phyloP scores from a whole-genome alignment of 164 flowering plant genomes.

The Chimonanthus praecox region DNA sequence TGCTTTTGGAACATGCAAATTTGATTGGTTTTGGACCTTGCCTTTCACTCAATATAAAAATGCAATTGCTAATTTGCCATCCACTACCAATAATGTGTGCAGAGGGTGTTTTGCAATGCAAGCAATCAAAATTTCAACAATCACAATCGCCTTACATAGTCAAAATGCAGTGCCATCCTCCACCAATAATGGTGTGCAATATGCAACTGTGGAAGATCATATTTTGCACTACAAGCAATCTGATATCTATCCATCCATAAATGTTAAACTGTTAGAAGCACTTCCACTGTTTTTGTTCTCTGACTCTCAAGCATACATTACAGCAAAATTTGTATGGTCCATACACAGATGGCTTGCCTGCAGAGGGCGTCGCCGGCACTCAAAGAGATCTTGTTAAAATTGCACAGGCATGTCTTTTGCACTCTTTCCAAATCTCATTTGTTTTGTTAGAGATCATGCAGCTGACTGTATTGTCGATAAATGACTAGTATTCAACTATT shows the following conservation, averaged over 20 bases:
- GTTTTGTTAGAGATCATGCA: too few species aligned
- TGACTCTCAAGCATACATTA: not conserved
- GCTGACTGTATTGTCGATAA: too few species aligned
- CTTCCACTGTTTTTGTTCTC: not conserved
- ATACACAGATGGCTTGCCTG: slow-evolving; percentile 42
- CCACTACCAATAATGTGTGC: not conserved
- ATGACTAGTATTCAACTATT: too few species aligned
- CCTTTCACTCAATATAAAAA: not conserved
- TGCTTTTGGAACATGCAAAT: not conserved
- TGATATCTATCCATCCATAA: too few species aligned
- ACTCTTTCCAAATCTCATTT: too few species aligned
- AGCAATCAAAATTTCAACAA: not conserved
- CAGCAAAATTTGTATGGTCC: not conserved
- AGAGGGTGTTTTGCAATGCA: not conserved
- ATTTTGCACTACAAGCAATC: too few species aligned
- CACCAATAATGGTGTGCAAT: too few species aligned
- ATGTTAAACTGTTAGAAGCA: not conserved
- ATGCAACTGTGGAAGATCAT: not conserved
- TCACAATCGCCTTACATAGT: not conserved
- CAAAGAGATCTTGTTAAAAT: slow-evolving; percentile 54
- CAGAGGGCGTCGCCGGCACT: slow-evolving; percentile 54
- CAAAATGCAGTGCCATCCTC: not conserved
- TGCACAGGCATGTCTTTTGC: slow-evolving; percentile 36
- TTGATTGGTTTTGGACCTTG: not conserved
- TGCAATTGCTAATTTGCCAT: not conserved